Evolutionary conservation across 768 basidiomycete species (phyloP), one percentile per base, ranked within the genome.

Genomic region (Hygrocybe punicea): DNA sequence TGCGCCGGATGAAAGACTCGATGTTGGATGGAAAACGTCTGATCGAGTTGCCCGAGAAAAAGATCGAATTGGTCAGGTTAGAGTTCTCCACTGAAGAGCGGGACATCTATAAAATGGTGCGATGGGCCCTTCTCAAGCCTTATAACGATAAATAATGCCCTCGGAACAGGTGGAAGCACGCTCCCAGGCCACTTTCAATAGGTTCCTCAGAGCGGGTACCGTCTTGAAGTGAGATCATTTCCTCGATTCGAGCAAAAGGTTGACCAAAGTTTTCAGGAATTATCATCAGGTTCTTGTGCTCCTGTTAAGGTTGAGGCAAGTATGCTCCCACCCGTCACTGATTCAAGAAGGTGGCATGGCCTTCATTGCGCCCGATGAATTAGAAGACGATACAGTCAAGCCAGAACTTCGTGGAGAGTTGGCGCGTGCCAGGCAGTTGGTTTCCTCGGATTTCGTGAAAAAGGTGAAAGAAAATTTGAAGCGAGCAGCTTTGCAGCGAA

Each of bases 271-370:
- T 40, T 21, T 47, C 37, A 49, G 79, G 64, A 84, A 87, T 61
- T 84, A 84, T 58, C 73, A 77, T 40, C 79, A 82, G 64, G 82
- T 84, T 47, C 67, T 81, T 5, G 78, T 80, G 6, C 59, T 81
- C 6, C 64, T 80, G 14, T 66, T 80, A 3, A 78, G 87, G 10
- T 76, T 91, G 1, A 79, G 86, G 9, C 87, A 89, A 63, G 71
- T 87, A 36, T 87, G 85, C 64, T 80, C 81, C 36, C 87, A 89
- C 66, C 84, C 89, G 2, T 79, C 76, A 13, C 73, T 90, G 6
- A 83, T 89, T 33, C 81, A 83, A 63, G 83, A 85, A 60, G 76
- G 77, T 35, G 79, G 72, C 2, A 72, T 68, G 1, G 78, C 79
- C 1, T 81, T 78, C 55, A 66, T 82, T n/a, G 64, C 63, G 14